These are phyloP conservation scores for Podaxis sp. DNA, from an alignment of 768 basidiomycete genomes.

Conservation along the genomic window DNA sequence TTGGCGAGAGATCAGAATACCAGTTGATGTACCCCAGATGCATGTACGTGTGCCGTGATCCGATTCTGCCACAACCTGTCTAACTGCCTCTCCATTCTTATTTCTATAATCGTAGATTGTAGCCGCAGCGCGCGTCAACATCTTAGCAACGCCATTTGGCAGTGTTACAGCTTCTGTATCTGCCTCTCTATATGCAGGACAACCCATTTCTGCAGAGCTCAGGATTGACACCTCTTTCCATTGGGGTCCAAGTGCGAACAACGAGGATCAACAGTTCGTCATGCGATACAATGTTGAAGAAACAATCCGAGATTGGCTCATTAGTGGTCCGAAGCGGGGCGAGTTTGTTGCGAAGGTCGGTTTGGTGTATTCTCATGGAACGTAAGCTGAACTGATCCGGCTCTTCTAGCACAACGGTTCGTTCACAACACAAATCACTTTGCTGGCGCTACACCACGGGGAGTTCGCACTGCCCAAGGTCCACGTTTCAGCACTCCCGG, in stretches of 20 bases:
- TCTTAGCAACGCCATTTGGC: conserved; percentile 47
- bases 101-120: conserved; percentile 51
- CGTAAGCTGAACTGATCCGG: conserved; percentile 12
- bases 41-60: conserved; percentile 51
- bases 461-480: conserved; percentile 77
- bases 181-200: conserved; percentile 75
- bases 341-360: conserved; percentile 75
- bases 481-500: conserved; percentile 57
- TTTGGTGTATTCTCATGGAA: background rate
- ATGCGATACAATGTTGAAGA: conserved; percentile 85
- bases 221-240: conserved; percentile 72
- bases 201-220: conserved; percentile 73
- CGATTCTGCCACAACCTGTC: conserved; percentile 6
- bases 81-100: conserved; percentile 11
- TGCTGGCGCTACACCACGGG: conserved; percentile 89
- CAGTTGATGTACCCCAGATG: conserved; percentile 83
- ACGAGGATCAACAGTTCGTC: conserved; percentile 42
- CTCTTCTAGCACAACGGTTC: conserved; percentile 58
- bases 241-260: conserved; percentile 59
- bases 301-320: conserved; percentile 81
- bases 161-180: conserved; percentile 24
- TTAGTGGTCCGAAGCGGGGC: conserved; percentile 86
- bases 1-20: conserved; percentile 81
- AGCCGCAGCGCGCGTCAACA: conserved; percentile 53
- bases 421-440: conserved; percentile 60